Conservation (phyloP, 2,329 filamentous ascomycete genomes). For the Sarocladium oryzae region DNA sequence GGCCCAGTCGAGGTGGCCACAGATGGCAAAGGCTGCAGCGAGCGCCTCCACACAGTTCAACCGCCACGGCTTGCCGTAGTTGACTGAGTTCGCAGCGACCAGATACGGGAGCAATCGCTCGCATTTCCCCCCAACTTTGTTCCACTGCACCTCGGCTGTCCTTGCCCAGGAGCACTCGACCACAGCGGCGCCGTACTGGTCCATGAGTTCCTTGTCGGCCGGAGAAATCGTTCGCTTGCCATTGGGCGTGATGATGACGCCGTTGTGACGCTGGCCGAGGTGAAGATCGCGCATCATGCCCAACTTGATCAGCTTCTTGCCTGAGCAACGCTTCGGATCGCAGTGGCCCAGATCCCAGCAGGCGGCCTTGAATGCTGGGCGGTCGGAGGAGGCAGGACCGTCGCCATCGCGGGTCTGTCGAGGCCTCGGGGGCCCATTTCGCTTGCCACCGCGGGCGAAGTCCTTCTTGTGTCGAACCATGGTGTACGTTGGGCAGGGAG, state of each 20-base stretch:
- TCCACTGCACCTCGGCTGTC: slow-evolving; percentile 85
- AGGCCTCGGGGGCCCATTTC: slow-evolving; percentile 53
- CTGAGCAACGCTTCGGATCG: slow-evolving; percentile 92
- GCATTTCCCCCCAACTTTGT: slow-evolving; percentile 85
- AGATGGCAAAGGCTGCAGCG: slow-evolving; percentile 88
- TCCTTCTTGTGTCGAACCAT: slow-evolving; percentile 99
- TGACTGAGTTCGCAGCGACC: slow-evolving; percentile 92
- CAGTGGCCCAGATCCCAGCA: slow-evolving; percentile 98
- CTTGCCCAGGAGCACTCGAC: slow-evolving; percentile 97
- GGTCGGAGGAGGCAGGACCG: slow-evolving; percentile 21
- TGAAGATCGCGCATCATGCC: slow-evolving; percentile 91
- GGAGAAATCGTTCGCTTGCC: slow-evolving; percentile 80
- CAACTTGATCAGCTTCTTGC: slow-evolving; percentile 86
- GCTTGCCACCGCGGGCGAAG: slow-evolving; percentile 61
- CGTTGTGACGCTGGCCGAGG: slow-evolving; percentile 84
- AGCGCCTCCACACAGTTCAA: slow-evolving; percentile 94
- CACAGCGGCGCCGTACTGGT: slow-evolving; percentile 86
- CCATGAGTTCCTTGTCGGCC: slow-evolving; percentile 73
- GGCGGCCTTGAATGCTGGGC: slow-evolving; percentile 74
- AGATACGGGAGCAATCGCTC: slow-evolving; percentile 89
- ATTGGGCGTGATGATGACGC: slow-evolving; percentile 92
- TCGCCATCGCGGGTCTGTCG: slow-evolving; percentile 42
- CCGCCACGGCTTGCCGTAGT: slow-evolving; percentile 93
- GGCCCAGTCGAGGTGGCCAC: slow-evolving; percentile 87
- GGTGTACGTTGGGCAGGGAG: background rate